A percentile compares a stretch with the other conserved stretches of the same genome.
Evolutionary conservation across 208 protist species (phyloP).

Genomic region (Trypanosoma scelopori): DNA sequence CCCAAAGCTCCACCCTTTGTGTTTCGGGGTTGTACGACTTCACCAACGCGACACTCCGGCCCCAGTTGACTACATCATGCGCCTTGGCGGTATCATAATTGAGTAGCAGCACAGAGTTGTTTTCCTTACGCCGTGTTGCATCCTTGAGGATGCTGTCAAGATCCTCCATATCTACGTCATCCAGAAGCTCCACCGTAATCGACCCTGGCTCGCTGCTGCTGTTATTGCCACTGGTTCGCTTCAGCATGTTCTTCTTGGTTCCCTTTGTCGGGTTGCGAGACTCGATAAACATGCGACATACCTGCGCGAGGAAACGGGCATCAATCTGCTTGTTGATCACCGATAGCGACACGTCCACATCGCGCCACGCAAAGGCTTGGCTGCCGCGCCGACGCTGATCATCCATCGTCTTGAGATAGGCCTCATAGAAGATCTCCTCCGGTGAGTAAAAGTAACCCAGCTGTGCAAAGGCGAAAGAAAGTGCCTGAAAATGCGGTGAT

Average conservation of each 20-base stretch:
- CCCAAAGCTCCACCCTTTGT: constrained; percentile 68
- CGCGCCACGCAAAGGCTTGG: constrained; percentile 87
- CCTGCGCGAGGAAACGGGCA: constrained; percentile 74
- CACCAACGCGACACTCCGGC: constrained; percentile 74
- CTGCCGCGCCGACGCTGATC: constrained; percentile 80
- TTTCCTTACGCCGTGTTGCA: constrained; percentile 39
- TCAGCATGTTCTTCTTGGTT: constrained; percentile 26
- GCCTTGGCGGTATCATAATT: constrained; percentile 80
- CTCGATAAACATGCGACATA: constrained; percentile 80
- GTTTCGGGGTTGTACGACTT: constrained; percentile 73
- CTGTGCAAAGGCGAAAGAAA: constrained; percentile 84
- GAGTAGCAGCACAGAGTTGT: constrained; percentile 68
- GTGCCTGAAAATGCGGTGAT: constrained; percentile 81
- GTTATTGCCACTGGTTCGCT: constrained; percentile 11
- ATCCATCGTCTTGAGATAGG: constrained; percentile 86
- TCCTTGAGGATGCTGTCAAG: constrained; percentile 65
- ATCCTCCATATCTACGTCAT: constrained; percentile 74
- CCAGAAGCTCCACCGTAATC: constrained; percentile 66
- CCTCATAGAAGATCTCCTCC: constrained; percentile 91
- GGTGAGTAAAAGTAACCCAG: constrained; percentile 85
- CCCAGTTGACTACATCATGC: constrained; percentile 54
- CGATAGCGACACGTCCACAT: constrained; percentile 86
- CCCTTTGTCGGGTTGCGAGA: constrained; percentile 36
- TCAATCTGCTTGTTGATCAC: constrained; percentile 88
- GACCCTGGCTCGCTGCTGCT: constrained; percentile 6